These are phyloP conservation scores for Rhizopus delemar DNA, from an alignment of 371 early-diverging fungal species.

Conservation along the genomic window DNA sequence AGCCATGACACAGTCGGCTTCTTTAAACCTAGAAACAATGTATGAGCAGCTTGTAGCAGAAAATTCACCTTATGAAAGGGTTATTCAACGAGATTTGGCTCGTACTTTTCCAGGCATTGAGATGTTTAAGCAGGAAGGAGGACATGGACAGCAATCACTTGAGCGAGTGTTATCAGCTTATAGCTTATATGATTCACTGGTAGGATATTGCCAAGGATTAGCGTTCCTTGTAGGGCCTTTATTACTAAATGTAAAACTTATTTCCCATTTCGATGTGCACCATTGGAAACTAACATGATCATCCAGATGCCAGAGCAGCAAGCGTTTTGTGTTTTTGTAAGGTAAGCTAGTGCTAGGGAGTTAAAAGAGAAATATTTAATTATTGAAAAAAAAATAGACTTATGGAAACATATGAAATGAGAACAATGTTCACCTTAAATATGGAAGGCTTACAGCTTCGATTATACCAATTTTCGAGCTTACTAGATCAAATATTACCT, in stretches of 20 bases:
- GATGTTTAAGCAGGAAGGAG: conserved; percentile 79
- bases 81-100: conserved; percentile 85
- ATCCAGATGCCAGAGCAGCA: conserved; percentile 83
- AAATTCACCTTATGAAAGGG: conserved; percentile 77
- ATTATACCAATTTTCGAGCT: conserved; percentile 76
- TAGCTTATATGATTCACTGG: conserved; percentile 82
- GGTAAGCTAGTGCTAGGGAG: conserved; percentile 30
- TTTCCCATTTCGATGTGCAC: conserved; percentile 9
- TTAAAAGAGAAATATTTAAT: too few relatives aligned
- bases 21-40: conserved; percentile 71
- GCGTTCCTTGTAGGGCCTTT: conserved; percentile 90
- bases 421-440: conserved; percentile 66
- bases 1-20: conserved; percentile 76
- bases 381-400: conserved; percentile 31
- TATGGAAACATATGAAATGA: conserved; percentile 83
- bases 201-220: conserved; percentile 97
- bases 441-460: conserved; percentile 81
- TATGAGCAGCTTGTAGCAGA: conserved; percentile 80
- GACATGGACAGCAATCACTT: conserved; percentile 81
- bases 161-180: conserved; percentile 87
- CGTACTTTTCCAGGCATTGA: conserved; percentile 87
- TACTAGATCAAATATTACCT: conserved; percentile 76
- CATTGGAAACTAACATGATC: background rate
- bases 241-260: conserved; percentile 70
- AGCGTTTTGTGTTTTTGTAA: conserved; percentile 86